phyloP scores from a whole-genome alignment of 2,329 filamentous ascomycete genomes.

The Lachnellula willkommii region DNA sequence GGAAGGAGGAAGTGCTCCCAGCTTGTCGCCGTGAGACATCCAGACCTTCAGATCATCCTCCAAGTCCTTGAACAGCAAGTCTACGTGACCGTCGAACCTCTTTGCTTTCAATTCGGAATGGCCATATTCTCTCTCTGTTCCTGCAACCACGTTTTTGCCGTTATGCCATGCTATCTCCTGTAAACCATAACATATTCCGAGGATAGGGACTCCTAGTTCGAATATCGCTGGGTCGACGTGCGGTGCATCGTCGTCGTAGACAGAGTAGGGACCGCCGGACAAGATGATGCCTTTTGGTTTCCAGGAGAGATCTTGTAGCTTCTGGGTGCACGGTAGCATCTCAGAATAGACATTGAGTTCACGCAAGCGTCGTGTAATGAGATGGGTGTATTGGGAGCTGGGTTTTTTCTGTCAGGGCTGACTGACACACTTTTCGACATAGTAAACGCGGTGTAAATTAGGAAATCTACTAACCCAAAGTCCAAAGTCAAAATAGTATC shows the following conservation, averaged over 20 bases:
- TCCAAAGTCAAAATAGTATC: constrained; percentile 65
- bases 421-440: neutral
- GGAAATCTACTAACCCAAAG: constrained; percentile 45
- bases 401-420: constrained; percentile 2
- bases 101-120: constrained; percentile 49
- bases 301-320: constrained; percentile 69
- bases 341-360: constrained; percentile 79
- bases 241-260: constrained; percentile 72
- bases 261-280: constrained; percentile 66
- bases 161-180: constrained; percentile 71
- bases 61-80: constrained; percentile 73
- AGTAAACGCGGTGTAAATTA: constrained; percentile 1
- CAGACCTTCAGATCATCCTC: constrained; percentile 65
- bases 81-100: constrained; percentile 56
- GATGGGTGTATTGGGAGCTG: constrained; percentile 63
- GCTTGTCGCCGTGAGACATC: constrained; percentile 90
- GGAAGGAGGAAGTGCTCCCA: constrained; percentile 64
- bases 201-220: constrained; percentile 61
- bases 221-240: constrained; percentile 81
- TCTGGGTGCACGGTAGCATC: constrained; percentile 82
- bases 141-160: constrained; percentile 61
- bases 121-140: constrained; percentile 46
- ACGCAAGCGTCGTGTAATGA: constrained; percentile 60
- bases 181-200: constrained; percentile 43
- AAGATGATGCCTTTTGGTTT: constrained; percentile 81